Percentiles rank a stretch among this genome's conserved stretches.
Conservation (phyloP, 306 rosid species). For the Lathyrus oleraceus region DNA sequence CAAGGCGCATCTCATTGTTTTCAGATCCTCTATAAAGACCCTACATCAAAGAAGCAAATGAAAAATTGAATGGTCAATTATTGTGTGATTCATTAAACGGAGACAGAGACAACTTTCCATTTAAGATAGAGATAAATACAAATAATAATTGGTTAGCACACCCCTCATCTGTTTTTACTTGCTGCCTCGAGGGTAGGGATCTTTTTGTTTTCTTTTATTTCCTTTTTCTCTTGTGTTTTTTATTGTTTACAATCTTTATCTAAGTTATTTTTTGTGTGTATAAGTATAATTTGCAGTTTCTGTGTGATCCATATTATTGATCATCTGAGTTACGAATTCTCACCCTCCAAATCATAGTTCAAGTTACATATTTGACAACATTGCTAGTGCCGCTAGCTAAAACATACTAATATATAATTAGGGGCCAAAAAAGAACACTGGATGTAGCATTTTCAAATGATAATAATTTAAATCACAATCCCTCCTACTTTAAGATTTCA, state of each 20-base stretch:
- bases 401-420: conserved; percentile 10
- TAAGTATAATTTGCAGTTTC: not conserved
- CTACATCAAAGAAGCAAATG: conserved; percentile 46
- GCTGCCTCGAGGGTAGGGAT: conserved; percentile 13
- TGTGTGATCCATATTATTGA: not conserved
- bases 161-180: not conserved
- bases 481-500: not conserved
- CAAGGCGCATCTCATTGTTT: conserved; percentile 93
- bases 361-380: not conserved
- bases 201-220: not conserved
- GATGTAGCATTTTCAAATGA: conserved; percentile 10
- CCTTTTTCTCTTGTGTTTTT: not conserved
- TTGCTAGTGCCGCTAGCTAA: not conserved
- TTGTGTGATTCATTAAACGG: not conserved
- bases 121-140: conserved; percentile 14
- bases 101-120: conserved; percentile 1
- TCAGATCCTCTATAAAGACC: conserved; percentile 84
- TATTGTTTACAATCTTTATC: not conserved
- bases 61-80: conserved; percentile 12
- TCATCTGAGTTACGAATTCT: not conserved
- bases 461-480: not conserved
- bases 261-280: not conserved
- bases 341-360: not conserved
- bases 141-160: not conserved
- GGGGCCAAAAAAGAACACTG: conserved; percentile 22